phyloP scores from a whole-genome alignment of 257 asterid genomes.

The Lycium barbarum region DNA sequence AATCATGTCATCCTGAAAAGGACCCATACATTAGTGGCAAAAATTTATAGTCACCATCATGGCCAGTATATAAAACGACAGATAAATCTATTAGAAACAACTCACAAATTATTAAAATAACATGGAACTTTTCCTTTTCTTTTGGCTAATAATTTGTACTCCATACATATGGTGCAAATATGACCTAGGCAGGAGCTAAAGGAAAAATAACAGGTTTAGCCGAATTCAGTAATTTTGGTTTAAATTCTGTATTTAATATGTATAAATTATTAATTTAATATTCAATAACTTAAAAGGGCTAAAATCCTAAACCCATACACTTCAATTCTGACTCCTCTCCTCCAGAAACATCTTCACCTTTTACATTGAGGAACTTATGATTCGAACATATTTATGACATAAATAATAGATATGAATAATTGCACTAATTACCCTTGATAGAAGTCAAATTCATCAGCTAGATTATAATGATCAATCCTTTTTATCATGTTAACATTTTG shows the following conservation, averaged over 20 bases:
- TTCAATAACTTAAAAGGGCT: no score
- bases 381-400: constrained; percentile 13
- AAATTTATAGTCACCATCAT: constrained; percentile 39
- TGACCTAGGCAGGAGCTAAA: neutral
- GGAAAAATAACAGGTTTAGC: no score
- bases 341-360: neutral
- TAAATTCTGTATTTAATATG: no score
- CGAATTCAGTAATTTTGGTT: no score
- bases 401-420: neutral
- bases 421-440: constrained; percentile 8
- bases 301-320: no score
- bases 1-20: constrained; percentile 46
- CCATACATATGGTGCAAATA: neutral
- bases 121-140: neutral
- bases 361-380: constrained; percentile 15
- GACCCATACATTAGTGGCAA: constrained; percentile 33
- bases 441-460: constrained; percentile 19
- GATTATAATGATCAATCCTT: neutral
- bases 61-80: neutral
- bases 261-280: no score
- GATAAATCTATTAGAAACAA: neutral
- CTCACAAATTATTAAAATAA: neutral
- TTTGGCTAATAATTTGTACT: neutral
- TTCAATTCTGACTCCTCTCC: no score
- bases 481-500: neutral